These are phyloP conservation scores for Myrica gale DNA, from an alignment of 306 rosid genomes.

Conservation along the genomic window DNA sequence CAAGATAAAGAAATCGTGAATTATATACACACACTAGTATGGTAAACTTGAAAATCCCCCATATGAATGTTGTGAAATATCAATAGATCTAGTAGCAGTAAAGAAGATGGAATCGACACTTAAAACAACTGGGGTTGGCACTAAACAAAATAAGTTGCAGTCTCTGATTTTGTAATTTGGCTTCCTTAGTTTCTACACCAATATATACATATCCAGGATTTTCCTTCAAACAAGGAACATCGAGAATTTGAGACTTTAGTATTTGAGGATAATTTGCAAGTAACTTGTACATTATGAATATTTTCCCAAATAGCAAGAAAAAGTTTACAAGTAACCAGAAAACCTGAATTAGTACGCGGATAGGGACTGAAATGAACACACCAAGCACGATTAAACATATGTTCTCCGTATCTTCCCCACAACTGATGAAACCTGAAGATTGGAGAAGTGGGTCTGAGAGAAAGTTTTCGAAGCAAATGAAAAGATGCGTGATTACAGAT, in stretches of 20 bases:
- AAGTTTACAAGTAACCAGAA: background rate
- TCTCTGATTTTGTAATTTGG: background rate
- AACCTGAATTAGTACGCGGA: background rate
- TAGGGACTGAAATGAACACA: conserved; percentile 21
- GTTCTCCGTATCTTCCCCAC: too few relatives aligned
- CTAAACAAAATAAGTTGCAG: background rate
- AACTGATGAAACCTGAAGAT: too few relatives aligned
- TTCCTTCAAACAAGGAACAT: background rate
- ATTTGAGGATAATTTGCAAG: background rate
- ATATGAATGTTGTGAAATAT: too few relatives aligned
- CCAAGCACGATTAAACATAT: background rate
- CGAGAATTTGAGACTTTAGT: too few relatives aligned
- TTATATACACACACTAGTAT: too few relatives aligned
- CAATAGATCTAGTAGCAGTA: too few relatives aligned
- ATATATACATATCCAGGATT: background rate
- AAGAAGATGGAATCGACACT: too few relatives aligned
- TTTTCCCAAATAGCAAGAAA: background rate
- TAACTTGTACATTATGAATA: background rate
- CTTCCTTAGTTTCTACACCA: conserved; percentile 14
- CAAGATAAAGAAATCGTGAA: too few relatives aligned
- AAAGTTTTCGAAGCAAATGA: too few relatives aligned
- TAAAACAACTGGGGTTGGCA: background rate
- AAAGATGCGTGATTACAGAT: too few relatives aligned
- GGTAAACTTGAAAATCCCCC: too few relatives aligned
- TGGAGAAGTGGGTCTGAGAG: too few relatives aligned